These are phyloP conservation scores for Gillenia trifoliata DNA, from an alignment of 306 rosid species.

Conservation along the genomic window DNA sequence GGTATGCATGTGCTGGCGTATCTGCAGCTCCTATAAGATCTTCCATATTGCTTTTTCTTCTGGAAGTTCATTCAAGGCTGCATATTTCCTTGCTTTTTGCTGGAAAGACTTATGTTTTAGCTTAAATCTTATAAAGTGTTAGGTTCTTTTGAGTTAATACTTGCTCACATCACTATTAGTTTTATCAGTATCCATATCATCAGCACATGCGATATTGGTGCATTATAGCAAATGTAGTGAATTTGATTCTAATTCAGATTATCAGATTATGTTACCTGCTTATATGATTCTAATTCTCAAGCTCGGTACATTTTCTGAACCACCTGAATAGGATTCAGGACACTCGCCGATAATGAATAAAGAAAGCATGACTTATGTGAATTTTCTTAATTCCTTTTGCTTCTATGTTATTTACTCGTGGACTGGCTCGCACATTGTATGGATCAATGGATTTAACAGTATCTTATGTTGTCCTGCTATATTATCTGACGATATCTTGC, in stretches of 20 bases:
- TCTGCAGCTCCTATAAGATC: not conserved
- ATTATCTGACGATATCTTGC: not conserved
- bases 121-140: no score
- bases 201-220: not conserved
- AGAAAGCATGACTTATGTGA: not conserved
- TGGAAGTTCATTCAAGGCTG: not conserved
- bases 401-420: not conserved
- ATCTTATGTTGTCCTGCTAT: not conserved
- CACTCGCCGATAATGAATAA: not conserved
- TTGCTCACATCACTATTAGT: not conserved
- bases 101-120: not conserved
- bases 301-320: not conserved
- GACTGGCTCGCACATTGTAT: not conserved
- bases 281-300: not conserved
- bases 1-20: no score
- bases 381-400: not conserved
- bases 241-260: no score
- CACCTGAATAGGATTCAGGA: not conserved
- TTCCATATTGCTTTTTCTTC: not conserved
- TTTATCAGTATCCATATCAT: not conserved
- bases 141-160: not conserved
- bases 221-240: no score
- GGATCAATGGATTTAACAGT: conserved; percentile 2
- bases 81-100: not conserved
- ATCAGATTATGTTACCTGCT: not conserved